Base-by-base conservation (phyloP, 2,329 filamentous ascomycete species). In the Sordariomycetes sp. region DNA sequence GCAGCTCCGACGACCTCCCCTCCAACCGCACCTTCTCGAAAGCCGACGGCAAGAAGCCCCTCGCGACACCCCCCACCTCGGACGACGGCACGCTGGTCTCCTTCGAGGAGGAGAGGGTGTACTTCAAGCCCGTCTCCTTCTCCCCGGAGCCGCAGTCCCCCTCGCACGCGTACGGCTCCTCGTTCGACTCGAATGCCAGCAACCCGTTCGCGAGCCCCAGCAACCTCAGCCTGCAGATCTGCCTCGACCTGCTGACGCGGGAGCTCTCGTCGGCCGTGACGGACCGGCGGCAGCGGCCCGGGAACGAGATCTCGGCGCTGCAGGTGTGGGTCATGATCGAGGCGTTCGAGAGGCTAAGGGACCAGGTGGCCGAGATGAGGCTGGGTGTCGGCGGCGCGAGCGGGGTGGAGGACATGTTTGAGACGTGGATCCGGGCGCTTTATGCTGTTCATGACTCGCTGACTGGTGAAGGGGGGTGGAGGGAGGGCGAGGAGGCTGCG, bases 311-410 rank as follows among this genome's bases (percentile, higher is more conserved):
- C 0, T 73, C 78, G 16, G 73, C 75, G 1, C 64, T 82, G 48
- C 79, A 82, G 64, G 66, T 82, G 20, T 77, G 76, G 74, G 72
- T 79, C 51, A 82, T 82, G 79, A 82, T 82, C 55, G 79, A 82
- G 62, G 79, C 79, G 2, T 82, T 82, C 63, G 79, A 82, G 70
- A 72, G 72, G 60, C 67, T 83, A 59, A 71, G 77, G 18, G 76
- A 80, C 51, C 73, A 74, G 62, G 64, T 82, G 0, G 63, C 68
- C 0, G 69, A 66, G 2, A 69, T 69, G 64, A 68, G 71, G 59
- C 61, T 67, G 35, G 62, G 62, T 0, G 65, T 72, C 1, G 61
- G 74, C 16, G 70, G 75, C 60, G 60, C 62, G 35, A 57, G 60
- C 37, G 65, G 64, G 18, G 66, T 68, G 24, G 62, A 61, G 6